These are phyloP conservation scores for Ananas comosus DNA, from an alignment of 176 grass and related monocot species.

Conservation along the genomic window DNA sequence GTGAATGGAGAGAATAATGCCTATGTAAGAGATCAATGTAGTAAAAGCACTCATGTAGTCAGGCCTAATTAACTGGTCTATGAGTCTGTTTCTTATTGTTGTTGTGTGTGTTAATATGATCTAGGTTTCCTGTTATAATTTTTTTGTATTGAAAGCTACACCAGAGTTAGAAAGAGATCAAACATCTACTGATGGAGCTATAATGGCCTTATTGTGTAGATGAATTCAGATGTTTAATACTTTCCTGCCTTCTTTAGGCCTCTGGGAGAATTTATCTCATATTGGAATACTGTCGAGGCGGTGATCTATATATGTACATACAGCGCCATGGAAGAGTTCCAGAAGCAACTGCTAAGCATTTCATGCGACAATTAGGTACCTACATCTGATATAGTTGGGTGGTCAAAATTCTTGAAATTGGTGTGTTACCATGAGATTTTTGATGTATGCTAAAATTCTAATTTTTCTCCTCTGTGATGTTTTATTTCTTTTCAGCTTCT, in stretches of 20 bases:
- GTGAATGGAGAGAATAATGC: not conserved
- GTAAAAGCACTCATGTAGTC: too few species aligned
- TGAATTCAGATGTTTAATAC: not conserved
- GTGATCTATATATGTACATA: constrained; percentile 66
- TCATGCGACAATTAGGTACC: constrained; percentile 76
- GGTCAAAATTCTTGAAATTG: not conserved
- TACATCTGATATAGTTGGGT: not conserved
- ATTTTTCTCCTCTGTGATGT: not conserved
- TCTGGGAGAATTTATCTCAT: constrained; percentile 75
- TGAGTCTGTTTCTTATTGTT: not conserved
- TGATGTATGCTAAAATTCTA: not conserved
- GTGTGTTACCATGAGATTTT: not conserved
- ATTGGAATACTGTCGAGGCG: constrained; percentile 84
- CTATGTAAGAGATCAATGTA: too few species aligned
- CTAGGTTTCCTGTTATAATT: not conserved
- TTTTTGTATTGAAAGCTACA: not conserved
- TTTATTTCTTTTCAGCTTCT: constrained; percentile 52
- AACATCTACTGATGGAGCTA: not conserved
- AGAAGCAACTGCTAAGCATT: constrained; percentile 72
- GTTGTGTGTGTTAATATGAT: not conserved
- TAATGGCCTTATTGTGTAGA: not conserved
- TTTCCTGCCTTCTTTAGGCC: constrained; percentile 32
- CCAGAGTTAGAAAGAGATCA: not conserved
- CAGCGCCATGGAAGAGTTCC: constrained; percentile 48
- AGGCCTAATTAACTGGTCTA: too few species aligned